Percentiles rank a stretch among this genome's conserved stretches.
Evolutionary conservation across 2,329 filamentous ascomycete genomes (phyloP).

Genomic region (Colletotrichum gigasporum): DNA sequence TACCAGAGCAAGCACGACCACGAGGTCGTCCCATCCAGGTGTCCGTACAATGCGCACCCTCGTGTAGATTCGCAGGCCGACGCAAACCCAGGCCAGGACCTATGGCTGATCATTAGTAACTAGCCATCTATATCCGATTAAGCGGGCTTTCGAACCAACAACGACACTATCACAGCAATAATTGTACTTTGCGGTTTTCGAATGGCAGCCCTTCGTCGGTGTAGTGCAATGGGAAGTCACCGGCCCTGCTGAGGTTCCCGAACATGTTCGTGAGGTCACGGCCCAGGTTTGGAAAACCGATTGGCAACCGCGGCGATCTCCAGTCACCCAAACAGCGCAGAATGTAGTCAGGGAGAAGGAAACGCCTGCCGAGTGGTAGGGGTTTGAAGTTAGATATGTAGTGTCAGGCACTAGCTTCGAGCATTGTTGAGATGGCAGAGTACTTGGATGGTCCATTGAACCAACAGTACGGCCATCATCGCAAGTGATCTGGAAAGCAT

Average conservation of each 20-base stretch:
- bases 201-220: conserved; percentile 12
- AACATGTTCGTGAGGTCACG: conserved; percentile 16
- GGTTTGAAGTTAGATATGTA: too few relatives aligned
- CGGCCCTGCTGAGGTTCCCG: conserved; percentile 8
- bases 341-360: too few relatives aligned
- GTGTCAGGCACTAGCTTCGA: too few relatives aligned
- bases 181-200: conserved; percentile 10
- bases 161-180: background rate
- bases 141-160: background rate
- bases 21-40: conserved; percentile 16
- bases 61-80: conserved; percentile 6
- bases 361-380: too few relatives aligned
- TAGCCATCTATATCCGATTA: background rate
- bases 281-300: too few relatives aligned
- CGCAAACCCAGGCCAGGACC: conserved; percentile 12
- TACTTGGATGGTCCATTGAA: too few relatives aligned
- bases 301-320: too few relatives aligned
- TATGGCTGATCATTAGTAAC: background rate
- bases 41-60: background rate
- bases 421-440: too few relatives aligned
- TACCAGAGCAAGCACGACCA: conserved; percentile 12
- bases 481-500: too few relatives aligned
- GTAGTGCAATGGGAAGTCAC: conserved; percentile 9
- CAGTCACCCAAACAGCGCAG: too few relatives aligned
- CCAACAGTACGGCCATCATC: too few relatives aligned